These are phyloP conservation scores for Chaetomium strumarium DNA, from an alignment of 2,329 filamentous ascomycete species.

Conservation along the genomic window DNA sequence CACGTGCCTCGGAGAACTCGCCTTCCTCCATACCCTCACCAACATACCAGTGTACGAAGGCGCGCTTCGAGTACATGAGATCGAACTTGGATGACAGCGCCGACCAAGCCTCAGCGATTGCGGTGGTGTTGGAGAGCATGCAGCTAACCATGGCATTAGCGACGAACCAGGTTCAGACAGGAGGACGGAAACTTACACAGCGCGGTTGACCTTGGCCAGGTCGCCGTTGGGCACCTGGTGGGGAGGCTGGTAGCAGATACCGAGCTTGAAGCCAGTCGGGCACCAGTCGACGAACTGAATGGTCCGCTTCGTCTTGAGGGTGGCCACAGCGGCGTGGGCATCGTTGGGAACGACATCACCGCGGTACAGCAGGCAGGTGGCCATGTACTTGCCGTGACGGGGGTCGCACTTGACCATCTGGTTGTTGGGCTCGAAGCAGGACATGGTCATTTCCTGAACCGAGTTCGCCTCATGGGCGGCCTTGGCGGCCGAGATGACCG, in stretches of 20 bases:
- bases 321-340: conserved; percentile 84
- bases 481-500: conserved; percentile 91
- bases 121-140: conserved; percentile 99
- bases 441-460: conserved; percentile 96
- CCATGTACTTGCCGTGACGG: conserved; percentile 99
- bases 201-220: conserved; percentile 94
- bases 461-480: conserved; percentile 97
- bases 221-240: conserved; percentile 95
- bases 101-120: conserved; percentile 97
- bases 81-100: conserved; percentile 97
- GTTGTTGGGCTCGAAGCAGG: conserved; percentile 99
- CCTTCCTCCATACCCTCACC: conserved; percentile 99
- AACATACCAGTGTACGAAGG: conserved; percentile 99
- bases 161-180: conserved; percentile 1
- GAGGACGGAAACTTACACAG: conserved; percentile 64
- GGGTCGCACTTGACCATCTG: conserved; percentile 99
- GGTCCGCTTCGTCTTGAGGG: conserved; percentile 98
- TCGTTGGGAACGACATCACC: conserved; percentile 98
- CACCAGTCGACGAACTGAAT: conserved; percentile 99
- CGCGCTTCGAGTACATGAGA: conserved; percentile 99
- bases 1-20: conserved; percentile 98
- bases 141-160: conserved; percentile 50
- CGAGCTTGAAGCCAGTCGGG: conserved; percentile 99
- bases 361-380: conserved; percentile 94
- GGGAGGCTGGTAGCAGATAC: conserved; percentile 99